Percentiles rank a stretch among this genome's conserved stretches.
These are phyloP conservation scores for Mycosphaerella arachidis DNA, from an alignment of 2,329 filamentous ascomycete genomes.

Conservation along the genomic window DNA sequence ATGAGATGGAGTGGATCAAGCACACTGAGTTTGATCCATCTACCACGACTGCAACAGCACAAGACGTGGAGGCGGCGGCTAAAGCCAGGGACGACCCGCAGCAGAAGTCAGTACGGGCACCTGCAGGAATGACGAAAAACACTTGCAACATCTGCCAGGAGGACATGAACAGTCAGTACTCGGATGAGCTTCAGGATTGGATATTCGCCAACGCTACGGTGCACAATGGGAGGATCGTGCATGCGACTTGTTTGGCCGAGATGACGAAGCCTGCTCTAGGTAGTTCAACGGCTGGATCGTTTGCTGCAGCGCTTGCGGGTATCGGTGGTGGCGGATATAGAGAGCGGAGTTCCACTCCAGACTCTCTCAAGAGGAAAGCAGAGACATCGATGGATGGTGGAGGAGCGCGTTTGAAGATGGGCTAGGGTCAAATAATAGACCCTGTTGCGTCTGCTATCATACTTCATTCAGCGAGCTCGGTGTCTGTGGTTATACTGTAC, in stretches of 20 bases:
- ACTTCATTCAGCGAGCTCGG: constrained; percentile 1
- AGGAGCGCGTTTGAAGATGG: constrained; percentile 21
- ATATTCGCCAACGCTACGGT: constrained; percentile 89
- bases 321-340: constrained; percentile 19
- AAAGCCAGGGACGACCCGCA: constrained; percentile 53
- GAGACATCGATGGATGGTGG: constrained; percentile 26
- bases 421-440: not conserved
- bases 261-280: constrained; percentile 52
- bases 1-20: constrained; percentile 88
- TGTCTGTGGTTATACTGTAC: not conserved
- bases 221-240: constrained; percentile 75
- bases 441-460: not conserved
- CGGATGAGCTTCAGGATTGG: constrained; percentile 90
- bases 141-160: constrained; percentile 94
- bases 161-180: constrained; percentile 86
- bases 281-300: constrained; percentile 11
- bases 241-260: constrained; percentile 84
- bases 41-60: constrained; percentile 40
- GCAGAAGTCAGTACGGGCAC: constrained; percentile 73
- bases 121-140: constrained; percentile 68
- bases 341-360: constrained; percentile 34
- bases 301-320: constrained; percentile 25
- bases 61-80: constrained; percentile 38
- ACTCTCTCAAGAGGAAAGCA: constrained; percentile 33
- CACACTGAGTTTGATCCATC: constrained; percentile 72